Evolutionary conservation across 768 basidiomycete species (phyloP), one percentile per base, ranked within the genome.

Genomic region (Hydnum rufescens): DNA sequence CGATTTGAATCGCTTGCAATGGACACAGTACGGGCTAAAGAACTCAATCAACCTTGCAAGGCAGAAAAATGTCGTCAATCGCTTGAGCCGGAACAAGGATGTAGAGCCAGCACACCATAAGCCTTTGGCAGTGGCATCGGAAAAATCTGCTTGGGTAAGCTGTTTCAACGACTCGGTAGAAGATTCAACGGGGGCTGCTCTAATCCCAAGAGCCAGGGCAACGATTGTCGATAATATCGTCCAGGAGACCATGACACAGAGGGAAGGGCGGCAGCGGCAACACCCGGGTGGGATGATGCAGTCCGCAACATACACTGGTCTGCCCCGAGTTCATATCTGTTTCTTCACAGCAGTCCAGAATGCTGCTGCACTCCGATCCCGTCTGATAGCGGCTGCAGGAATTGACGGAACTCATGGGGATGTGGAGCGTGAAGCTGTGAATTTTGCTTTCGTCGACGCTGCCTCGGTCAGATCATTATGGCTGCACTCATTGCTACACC

Each of bases 371-470:
- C 66, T 95, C 23, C 71, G 80, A 25, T 64, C 68, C 39, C 73
- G 83, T 2, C 78, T 97, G 47, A 70, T 92, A 49, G 66, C 67
- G 4, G 89, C 89, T 0, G 73, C 85, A 2, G 72, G 70, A 5
- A 65, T 75, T 42, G 63, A 68, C 18, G 82, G 80, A 0, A 64
- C 63, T 1, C 70, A 71, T 4, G 86, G 87, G 19, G 76, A 84
- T 26, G 59, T 58, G 13, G 82, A 85, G 59, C 74, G 86, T 50
- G 76, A 75, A 28, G 74, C 74, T n/a, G 74, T 95, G 58, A 86
- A 90, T 60, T 95, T 85, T 66, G 82, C 84, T 0, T 96, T 96
- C 64, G 70, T 97, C 60, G 82, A 96, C 62, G 87, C 85, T 22
- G 70, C 70, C 32, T 73, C 88, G 60, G 89, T 93, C 57, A 55